Percentiles rank a stretch among this genome's conserved stretches.
Conservation (phyloP, 352 stramenopile species). For the Pythium utonaiense region DNA sequence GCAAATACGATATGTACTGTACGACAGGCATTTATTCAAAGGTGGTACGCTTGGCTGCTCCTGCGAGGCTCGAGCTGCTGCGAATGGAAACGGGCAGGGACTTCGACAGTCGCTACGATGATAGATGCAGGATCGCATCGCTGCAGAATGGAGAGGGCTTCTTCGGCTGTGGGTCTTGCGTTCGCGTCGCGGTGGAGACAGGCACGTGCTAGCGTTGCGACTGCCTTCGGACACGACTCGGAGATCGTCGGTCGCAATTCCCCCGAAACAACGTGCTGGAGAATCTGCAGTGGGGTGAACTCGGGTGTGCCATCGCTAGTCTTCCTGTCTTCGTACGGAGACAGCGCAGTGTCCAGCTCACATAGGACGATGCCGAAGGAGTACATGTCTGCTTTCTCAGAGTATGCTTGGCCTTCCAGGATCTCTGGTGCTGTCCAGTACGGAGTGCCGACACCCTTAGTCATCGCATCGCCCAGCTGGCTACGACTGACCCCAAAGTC, state of each 20-base stretch:
- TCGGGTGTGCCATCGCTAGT: conserved; percentile 9
- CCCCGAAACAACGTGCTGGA: conserved; percentile 30
- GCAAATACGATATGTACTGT: too few relatives aligned
- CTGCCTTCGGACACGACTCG: conserved; percentile 26
- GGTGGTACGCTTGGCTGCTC: neutral
- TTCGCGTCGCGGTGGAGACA: conserved; percentile 33
- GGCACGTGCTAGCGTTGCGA: conserved; percentile 23
- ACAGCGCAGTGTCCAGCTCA: conserved; percentile 47
- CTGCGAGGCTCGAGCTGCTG: neutral
- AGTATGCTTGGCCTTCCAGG: conserved; percentile 39
- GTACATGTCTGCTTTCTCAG: conserved; percentile 67
- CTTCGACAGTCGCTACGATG: neutral
- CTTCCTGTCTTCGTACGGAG: conserved; percentile 27
- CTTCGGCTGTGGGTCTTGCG: conserved; percentile 20
- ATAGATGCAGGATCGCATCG: neutral
- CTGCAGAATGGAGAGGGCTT: neutral
- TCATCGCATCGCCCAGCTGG: conserved; percentile 12
- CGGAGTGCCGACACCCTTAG: conserved; percentile 28
- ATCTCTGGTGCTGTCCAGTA: conserved; percentile 78
- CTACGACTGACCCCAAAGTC: conserved; percentile 29
- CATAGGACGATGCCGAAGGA: conserved; percentile 60
- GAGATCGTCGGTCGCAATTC: conserved; percentile 30
- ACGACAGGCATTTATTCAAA: too few relatives aligned
- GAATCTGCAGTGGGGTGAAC: conserved; percentile 23
- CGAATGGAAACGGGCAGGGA: neutral